phyloP scores from a whole-genome alignment of 73 alveolate genomes.

The Paramecium pentaurelia region DNA sequence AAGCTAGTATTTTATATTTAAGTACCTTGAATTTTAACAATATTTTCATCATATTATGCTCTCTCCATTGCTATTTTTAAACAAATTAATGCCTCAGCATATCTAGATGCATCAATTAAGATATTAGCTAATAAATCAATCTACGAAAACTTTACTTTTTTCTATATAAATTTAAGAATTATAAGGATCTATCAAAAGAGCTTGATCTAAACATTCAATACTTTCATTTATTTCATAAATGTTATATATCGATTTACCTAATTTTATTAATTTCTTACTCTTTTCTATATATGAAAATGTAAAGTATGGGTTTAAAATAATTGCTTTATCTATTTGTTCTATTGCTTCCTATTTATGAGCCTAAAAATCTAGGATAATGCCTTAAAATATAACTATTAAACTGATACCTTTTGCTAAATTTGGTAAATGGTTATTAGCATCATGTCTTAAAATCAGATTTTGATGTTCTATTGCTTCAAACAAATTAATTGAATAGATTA shows the following conservation, averaged over 20 bases:
- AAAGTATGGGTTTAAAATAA: not conserved
- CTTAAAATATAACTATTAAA: not conserved
- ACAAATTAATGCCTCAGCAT: not conserved
- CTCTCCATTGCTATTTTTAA: not conserved
- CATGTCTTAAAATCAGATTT: not conserved
- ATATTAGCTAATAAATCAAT: not conserved
- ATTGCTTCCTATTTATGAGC: not conserved
- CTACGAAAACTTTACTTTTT: not conserved
- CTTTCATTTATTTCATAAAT: not conserved
- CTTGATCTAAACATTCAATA: not conserved
- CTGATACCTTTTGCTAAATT: not conserved
- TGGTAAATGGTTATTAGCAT: not conserved
- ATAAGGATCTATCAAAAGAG: not conserved
- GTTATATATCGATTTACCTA: not conserved
- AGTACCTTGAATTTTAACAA: not conserved
- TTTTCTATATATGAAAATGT: not conserved
- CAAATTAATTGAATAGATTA: not conserved
- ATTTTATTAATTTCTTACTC: not conserved
- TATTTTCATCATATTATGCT: not conserved
- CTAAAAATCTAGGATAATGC: not conserved
- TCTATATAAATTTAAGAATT: not conserved
- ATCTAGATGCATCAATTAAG: not conserved
- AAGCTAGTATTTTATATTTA: not conserved
- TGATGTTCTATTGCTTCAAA: not conserved
- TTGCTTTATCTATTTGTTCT: not conserved